Base-by-base conservation (phyloP, 129 eudicot genomes). In the Cynara cardunculus region DNA sequence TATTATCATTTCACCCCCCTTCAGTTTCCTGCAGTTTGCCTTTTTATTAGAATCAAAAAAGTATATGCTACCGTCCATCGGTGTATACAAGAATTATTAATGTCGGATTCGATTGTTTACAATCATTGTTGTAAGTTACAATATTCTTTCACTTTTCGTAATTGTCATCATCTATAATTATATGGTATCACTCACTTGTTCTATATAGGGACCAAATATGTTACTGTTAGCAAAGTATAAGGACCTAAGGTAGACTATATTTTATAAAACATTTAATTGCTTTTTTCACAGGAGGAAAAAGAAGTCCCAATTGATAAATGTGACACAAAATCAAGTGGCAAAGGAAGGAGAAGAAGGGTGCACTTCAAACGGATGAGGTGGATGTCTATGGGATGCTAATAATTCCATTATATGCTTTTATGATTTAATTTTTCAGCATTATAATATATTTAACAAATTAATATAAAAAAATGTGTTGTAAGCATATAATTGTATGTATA, bases 311-410 rank as follows among this genome's bases (percentile, higher is more conserved):
- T 3, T 41, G 78, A 71, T 25, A 79, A 44, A 41, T 22, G 28
- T 80, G 26, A 24, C 25, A 26, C 49, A 18, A 66, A 71, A 32
- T 66, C 69, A 66, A 65, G 30, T 34, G 80, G 68, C 62, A 59
- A 76, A 61, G 67, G 80, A 37, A 67, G 77, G 30, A 87, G 66
- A 77, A 61, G 81, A 72, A 87, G 73, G 83, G 41, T 27, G 16
- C 34, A 73, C 39, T 78, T 72, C 64, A 91, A 87, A 75, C 46
- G 91, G 86, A 77, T 53, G 6, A 76, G 88, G 21, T 75, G 88
- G 77, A 80, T 86, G 24, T 75, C 75, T 19, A 16, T 84, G 70
- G 74, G 88, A 41, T 87, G 90, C 53, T 79, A 79, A 25, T 11
- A 19, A 1, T 26, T 22, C 64, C 49, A 3, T 11, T 77, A 3